Conservation (phyloP, 2,329 filamentous ascomycete genomes). For the Thielaviopsis populi region DNA sequence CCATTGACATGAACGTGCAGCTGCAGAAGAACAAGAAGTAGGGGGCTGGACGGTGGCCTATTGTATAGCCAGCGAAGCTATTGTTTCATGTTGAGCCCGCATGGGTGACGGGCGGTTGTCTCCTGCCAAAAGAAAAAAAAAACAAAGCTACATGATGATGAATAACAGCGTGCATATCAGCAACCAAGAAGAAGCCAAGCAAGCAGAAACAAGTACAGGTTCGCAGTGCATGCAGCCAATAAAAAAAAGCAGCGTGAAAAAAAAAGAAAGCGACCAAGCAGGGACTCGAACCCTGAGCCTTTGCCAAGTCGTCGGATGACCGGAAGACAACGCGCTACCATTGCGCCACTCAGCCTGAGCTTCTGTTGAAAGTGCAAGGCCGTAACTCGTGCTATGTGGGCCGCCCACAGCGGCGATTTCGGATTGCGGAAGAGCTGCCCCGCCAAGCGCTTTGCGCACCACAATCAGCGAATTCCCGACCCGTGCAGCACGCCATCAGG, state of each 20-base stretch:
- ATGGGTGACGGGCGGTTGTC: too few relatives aligned
- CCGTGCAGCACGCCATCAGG: neutral
- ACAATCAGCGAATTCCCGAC: neutral
- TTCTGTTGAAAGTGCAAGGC: neutral
- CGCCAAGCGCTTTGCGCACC: neutral
- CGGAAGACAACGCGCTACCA: conserved; percentile 18
- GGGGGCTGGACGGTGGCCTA: conserved; percentile 23
- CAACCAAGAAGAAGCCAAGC: neutral
- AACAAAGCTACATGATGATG: neutral
- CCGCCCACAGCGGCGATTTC: neutral
- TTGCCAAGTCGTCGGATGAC: conserved; percentile 15
- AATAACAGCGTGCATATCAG: neutral
- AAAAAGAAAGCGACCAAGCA: conserved; percentile 15
- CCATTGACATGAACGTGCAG: conserved; percentile 41
- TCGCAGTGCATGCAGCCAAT: neutral
- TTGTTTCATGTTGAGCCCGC: neutral
- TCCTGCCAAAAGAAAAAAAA: neutral
- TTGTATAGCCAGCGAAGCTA: neutral
- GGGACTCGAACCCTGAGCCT: conserved; percentile 18
- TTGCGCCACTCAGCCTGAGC: conserved; percentile 17
- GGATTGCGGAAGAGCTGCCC: too few relatives aligned
- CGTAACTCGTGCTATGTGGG: neutral
- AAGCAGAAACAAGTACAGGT: neutral
- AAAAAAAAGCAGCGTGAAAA: neutral
- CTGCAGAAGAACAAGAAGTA: conserved; percentile 33